phyloP scores from a whole-genome alignment of 176 grass and related monocot genomes.

The Microstegium vimineum region DNA sequence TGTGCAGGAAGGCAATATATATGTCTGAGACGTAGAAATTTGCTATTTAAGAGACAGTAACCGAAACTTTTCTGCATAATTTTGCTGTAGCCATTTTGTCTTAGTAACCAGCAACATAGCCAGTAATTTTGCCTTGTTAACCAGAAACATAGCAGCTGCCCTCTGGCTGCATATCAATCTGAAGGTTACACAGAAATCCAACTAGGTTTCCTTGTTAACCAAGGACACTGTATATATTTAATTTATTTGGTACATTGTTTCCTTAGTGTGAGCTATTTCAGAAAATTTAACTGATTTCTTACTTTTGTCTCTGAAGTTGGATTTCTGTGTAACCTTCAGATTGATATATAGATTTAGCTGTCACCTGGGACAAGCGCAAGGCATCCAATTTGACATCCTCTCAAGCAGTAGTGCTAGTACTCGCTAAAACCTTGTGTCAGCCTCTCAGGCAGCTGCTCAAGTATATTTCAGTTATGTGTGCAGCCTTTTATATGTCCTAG shows the following conservation, averaged over 20 bases:
- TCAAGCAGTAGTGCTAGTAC: background rate
- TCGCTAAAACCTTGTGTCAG: background rate
- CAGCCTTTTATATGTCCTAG: constrained; percentile 2
- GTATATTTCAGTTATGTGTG: background rate
- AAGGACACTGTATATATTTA: background rate
- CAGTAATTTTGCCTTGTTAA: background rate
- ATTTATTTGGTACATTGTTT: background rate
- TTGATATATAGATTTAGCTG: background rate
- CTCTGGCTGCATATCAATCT: too few relatives aligned
- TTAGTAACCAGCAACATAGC: background rate
- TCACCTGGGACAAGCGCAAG: background rate
- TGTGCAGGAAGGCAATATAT: background rate
- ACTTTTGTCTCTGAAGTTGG: background rate
- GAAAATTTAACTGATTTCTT: background rate
- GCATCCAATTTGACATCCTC: background rate
- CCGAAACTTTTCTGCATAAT: background rate
- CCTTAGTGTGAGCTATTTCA: background rate
- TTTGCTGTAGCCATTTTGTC: constrained; percentile 14
- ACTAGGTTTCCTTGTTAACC: too few relatives aligned
- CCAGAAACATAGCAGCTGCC: too few relatives aligned
- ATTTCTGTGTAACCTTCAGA: background rate
- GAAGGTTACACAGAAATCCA: too few relatives aligned
- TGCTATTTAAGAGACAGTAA: background rate
- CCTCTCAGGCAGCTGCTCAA: background rate
- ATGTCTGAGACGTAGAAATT: background rate